Evolutionary conservation across 2,329 filamentous ascomycete genomes (phyloP).

Genomic region (Neofusicoccum umdonicola): DNA sequence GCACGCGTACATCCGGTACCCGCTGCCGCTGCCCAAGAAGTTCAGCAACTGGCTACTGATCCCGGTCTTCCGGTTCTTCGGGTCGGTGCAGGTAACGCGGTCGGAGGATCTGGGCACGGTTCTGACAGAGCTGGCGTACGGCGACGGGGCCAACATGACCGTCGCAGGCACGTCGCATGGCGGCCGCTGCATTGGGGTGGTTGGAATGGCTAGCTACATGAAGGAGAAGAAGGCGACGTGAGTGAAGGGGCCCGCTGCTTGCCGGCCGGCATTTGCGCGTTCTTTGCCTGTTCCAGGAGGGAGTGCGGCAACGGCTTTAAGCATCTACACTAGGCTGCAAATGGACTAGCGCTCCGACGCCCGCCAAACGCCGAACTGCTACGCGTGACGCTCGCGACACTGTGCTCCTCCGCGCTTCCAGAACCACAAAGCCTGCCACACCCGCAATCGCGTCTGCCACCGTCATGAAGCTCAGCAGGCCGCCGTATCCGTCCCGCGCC

Average conservation of each 20-base stretch:
- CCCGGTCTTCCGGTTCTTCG: conserved; percentile 26
- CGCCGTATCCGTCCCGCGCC: not conserved
- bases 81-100: conserved; percentile 40
- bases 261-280: not conserved
- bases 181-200: not conserved
- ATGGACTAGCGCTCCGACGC: not conserved
- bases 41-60: conserved; percentile 25
- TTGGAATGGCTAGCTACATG: not conserved
- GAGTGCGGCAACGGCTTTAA: not conserved
- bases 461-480: not conserved
- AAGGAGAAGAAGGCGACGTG: not conserved
- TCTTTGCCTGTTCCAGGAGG: not conserved
- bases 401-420: not conserved
- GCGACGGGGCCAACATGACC: conserved; percentile 36
- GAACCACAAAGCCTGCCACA: not conserved
- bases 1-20: conserved; percentile 30
- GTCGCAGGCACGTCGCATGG: not conserved
- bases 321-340: not conserved
- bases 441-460: not conserved
- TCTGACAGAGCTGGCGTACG: conserved; percentile 49
- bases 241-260: not conserved
- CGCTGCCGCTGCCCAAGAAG: conserved; percentile 1
- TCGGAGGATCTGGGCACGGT: conserved; percentile 49
- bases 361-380: not conserved
- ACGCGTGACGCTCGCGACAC: too few species aligned